phyloP scores from a whole-genome alignment of 2,329 filamentous ascomycete genomes.

The Fusarium sp. region DNA sequence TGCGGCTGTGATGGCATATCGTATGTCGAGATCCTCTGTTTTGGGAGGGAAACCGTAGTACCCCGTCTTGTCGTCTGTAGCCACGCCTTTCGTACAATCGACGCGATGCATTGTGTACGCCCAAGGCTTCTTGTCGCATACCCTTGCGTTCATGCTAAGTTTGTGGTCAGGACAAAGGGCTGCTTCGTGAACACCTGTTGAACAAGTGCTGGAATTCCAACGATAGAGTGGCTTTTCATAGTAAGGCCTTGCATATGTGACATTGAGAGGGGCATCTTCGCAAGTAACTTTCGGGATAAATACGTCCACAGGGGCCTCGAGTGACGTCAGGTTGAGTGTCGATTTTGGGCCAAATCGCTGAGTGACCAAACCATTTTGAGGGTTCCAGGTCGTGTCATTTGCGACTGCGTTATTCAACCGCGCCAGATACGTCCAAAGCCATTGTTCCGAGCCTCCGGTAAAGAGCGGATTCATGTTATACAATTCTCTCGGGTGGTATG shows the following conservation, averaged over 20 bases:
- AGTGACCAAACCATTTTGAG: background rate
- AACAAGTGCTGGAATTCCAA: background rate
- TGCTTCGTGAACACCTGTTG: background rate
- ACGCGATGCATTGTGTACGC: background rate
- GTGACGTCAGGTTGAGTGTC: background rate
- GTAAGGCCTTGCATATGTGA: background rate
- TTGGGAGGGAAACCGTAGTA: background rate
- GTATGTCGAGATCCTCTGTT: background rate
- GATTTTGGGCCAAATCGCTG: background rate
- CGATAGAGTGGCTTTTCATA: background rate
- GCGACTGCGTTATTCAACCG: background rate
- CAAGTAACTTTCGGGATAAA: background rate
- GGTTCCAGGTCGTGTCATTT: background rate
- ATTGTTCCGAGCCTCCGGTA: background rate
- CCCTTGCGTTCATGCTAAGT: too few species aligned
- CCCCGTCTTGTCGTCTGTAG: background rate
- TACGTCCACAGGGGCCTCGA: background rate
- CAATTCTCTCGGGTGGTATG: too few species aligned
- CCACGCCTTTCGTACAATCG: background rate
- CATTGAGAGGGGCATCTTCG: background rate
- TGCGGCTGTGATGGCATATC: conserved; percentile 8
- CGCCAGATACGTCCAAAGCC: conserved; percentile 1
- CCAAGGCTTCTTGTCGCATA: too few species aligned
- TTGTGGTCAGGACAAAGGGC: too few species aligned
- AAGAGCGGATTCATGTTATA: background rate